Conservation (phyloP, 176 grass and related monocot genomes). For the Chrysopogon serrulatus region DNA sequence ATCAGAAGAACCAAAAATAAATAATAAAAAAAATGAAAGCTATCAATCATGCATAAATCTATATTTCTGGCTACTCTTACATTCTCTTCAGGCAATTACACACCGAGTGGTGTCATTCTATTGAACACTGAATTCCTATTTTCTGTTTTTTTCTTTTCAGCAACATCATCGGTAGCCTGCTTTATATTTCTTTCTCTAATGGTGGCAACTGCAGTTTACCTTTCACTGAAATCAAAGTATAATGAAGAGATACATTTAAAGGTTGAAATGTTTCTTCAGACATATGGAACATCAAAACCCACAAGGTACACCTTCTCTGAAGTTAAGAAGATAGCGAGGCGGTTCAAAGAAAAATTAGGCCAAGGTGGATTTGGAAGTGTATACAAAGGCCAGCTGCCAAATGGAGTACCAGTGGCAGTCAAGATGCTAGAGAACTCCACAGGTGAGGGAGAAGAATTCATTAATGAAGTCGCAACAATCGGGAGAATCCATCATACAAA, state of each 20-base stretch:
- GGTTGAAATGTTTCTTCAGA: slow-evolving; percentile 62
- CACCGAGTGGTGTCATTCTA: too few species aligned
- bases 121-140: neutral
- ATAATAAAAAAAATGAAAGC: neutral
- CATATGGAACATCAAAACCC: slow-evolving; percentile 46
- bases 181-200: slow-evolving; percentile 8
- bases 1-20: neutral
- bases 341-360: slow-evolving; percentile 41
- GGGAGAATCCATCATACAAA: slow-evolving; percentile 67
- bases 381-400: slow-evolving; percentile 45
- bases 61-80: neutral
- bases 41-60: neutral
- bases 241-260: slow-evolving; percentile 37
- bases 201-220: slow-evolving; percentile 14
- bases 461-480: slow-evolving; percentile 69
- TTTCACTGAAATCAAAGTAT: neutral
- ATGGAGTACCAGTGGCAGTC: slow-evolving; percentile 58
- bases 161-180: neutral
- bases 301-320: slow-evolving; percentile 62
- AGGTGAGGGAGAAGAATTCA: slow-evolving; percentile 57
- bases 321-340: slow-evolving; percentile 54
- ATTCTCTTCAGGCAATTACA: too few species aligned
- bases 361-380: slow-evolving; percentile 64
- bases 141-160: neutral
- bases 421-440: slow-evolving; percentile 59